These are phyloP conservation scores for Aspergillus viridinutans DNA, from an alignment of 2,329 filamentous ascomycete genomes.

Conservation along the genomic window DNA sequence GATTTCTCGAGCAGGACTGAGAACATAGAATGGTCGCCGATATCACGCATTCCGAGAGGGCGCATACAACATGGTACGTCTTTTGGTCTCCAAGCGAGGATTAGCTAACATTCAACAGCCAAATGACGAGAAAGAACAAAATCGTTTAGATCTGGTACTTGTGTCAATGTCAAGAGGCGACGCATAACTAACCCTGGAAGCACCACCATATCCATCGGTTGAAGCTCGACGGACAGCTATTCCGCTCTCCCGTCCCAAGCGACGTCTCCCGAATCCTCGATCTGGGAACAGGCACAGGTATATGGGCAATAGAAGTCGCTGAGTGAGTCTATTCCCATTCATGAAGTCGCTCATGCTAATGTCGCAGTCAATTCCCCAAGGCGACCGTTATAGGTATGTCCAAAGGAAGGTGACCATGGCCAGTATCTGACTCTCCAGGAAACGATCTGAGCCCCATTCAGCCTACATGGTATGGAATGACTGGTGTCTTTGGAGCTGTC, in stretches of 20 bases:
- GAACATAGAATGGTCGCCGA: conserved; percentile 5
- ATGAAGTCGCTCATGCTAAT: neutral
- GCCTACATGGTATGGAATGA: conserved; percentile 19
- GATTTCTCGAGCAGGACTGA: no score
- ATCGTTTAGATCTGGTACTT: conserved; percentile 11
- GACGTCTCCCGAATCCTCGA: conserved; percentile 16
- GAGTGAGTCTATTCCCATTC: conserved; percentile 1
- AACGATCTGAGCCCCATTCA: conserved; percentile 26
- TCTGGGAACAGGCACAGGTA: conserved; percentile 23
- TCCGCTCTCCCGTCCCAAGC: conserved; percentile 15
- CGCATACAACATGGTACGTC: conserved; percentile 3
- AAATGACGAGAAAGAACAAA: conserved; percentile 14
- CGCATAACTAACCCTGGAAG: neutral
- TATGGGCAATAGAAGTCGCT: conserved; percentile 23
- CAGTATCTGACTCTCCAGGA: conserved; percentile 7
- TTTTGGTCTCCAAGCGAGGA: neutral
- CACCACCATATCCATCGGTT: neutral
- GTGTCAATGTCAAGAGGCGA: neutral
- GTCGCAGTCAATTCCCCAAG: conserved; percentile 20
- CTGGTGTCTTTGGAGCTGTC: no score
- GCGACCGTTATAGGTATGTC: conserved; percentile 15
- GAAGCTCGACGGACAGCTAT: neutral
- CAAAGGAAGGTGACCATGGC: no score
- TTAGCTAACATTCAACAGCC: neutral
- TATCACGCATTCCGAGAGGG: conserved; percentile 6